Base-by-base conservation (phyloP, 2,329 filamentous ascomycete genomes). In the Sodiomyces alkalinus region DNA sequence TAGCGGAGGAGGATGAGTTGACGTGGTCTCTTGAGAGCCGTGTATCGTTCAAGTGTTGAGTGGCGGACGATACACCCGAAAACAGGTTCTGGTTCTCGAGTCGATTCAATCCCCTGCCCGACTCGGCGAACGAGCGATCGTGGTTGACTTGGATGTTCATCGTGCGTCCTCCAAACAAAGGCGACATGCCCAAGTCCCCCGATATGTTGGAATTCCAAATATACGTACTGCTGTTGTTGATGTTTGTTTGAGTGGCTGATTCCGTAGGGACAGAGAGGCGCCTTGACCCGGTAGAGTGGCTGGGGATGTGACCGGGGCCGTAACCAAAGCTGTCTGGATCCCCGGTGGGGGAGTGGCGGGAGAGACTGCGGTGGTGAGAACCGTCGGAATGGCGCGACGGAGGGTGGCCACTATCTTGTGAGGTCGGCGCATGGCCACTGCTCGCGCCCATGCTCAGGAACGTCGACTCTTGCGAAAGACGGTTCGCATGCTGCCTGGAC, bases 351-450 rank as follows among this genome's bases (percentile, higher is more conserved):
- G 39, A 38, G n/a, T n/a, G n/a, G n/a, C n/a, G n/a, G n/a, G n/a
- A n/a, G n/a, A n/a, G n/a, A n/a, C n/a, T n/a, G n/a, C n/a, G n/a
- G n/a, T 37, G 18, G 27, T 51, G 31, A 18, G 53, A 61, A n/a
- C 49, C 47, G 24, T 66, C 59, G 4, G 61, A 55, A 31, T 68
- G 62, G 26, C 65, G 59, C 19, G 70, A 71, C 2, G 68, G 59
- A 24, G 70, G 66, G 26, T 68, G 50, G 44, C 60, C 70, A 22
- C 55, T 51, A 33, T 71, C 69, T 34, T 66, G 58, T n/a, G 67
- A 62, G 4, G 54, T 46, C 12, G 37, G 37, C 19, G 35, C 25
- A 17, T 33, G 33, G 12, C 55, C 50, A 26, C n/a, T n/a, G n/a
- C n/a, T n/a, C n/a, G 52, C 52, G 26, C 60, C 60, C 11, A 55